These are phyloP conservation scores for Naegleria fowleri DNA, from an alignment of 208 protist genomes.

Conservation along the genomic window DNA sequence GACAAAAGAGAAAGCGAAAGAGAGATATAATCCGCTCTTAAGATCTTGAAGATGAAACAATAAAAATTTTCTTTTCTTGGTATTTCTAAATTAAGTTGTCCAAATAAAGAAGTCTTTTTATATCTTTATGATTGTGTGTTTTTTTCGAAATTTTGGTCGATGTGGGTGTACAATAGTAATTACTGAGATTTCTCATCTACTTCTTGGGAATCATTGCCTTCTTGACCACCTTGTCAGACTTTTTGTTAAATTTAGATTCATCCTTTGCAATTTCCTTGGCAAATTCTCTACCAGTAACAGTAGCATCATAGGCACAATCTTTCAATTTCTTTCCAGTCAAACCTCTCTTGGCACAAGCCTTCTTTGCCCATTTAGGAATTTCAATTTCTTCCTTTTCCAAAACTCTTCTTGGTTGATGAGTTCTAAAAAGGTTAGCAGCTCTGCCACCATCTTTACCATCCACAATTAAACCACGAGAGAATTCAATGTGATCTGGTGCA, in stretches of 20 bases:
- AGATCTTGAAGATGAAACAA: too few relatives aligned
- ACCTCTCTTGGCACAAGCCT: background rate
- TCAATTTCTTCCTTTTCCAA: background rate
- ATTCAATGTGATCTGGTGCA: background rate
- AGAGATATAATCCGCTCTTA: too few relatives aligned
- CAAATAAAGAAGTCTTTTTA: too few relatives aligned
- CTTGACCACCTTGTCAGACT: background rate
- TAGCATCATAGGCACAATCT: background rate
- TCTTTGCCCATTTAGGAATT: background rate
- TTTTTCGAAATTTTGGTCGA: too few relatives aligned
- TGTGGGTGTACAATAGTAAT: too few relatives aligned
- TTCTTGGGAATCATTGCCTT: background rate
- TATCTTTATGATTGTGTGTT: too few relatives aligned
- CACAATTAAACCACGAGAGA: background rate
- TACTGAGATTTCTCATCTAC: too few relatives aligned
- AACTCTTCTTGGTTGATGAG: background rate
- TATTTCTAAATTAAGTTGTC: too few relatives aligned
- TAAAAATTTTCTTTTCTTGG: too few relatives aligned
- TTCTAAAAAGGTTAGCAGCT: background rate
- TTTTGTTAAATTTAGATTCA: background rate
- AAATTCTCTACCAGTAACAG: background rate
- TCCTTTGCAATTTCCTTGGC: background rate
- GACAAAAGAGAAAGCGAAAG: too few relatives aligned
- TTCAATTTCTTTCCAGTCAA: background rate
- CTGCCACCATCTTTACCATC: background rate